phyloP scores from a whole-genome alignment of 2,329 filamentous ascomycete species.

The Beauveria asiatica region DNA sequence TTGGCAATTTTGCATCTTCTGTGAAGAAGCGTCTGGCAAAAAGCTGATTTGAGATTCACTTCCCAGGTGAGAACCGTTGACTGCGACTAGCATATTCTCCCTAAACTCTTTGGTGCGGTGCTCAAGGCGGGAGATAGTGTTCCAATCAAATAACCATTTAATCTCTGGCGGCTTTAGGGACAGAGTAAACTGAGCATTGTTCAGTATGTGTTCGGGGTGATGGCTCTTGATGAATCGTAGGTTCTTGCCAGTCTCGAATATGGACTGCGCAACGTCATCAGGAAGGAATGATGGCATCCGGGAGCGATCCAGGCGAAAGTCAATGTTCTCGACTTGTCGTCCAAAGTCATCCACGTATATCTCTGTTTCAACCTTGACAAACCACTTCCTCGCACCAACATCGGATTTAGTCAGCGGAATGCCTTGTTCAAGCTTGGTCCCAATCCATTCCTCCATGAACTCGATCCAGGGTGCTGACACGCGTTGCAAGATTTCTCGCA shows the following conservation, averaged over 20 bases:
- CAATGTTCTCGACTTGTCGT: slow-evolving; percentile 45
- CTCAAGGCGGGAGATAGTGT: slow-evolving; percentile 57
- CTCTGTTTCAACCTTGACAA: slow-evolving; percentile 50
- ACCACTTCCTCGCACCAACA: slow-evolving; percentile 41
- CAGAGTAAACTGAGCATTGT: slow-evolving; percentile 38
- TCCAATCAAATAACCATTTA: slow-evolving; percentile 66
- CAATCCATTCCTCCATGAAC: slow-evolving; percentile 66
- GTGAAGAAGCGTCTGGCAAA: no score
- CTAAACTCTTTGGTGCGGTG: slow-evolving; percentile 40
- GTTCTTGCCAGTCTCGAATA: slow-evolving; percentile 76
- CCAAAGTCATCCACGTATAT: slow-evolving; percentile 50
- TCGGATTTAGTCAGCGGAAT: slow-evolving; percentile 41
- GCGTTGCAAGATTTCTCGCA: slow-evolving; percentile 57
- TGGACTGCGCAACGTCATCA: slow-evolving; percentile 55
- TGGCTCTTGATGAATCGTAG: slow-evolving; percentile 62
- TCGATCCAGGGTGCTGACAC: slow-evolving; percentile 60
- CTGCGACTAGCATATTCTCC: slow-evolving; percentile 19
- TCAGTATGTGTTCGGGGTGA: slow-evolving; percentile 63
- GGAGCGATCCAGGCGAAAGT: slow-evolving; percentile 54
- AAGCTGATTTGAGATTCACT: not conserved
- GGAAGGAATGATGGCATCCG: slow-evolving; percentile 67
- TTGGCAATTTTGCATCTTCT: not conserved
- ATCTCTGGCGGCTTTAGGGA: slow-evolving; percentile 46
- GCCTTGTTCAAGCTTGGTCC: slow-evolving; percentile 51
- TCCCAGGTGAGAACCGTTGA: slow-evolving; percentile 10